Percentiles rank a stretch among this genome's conserved stretches.
Evolutionary conservation across 768 basidiomycete species (phyloP).

Genomic region (Suillus hirtellus): DNA sequence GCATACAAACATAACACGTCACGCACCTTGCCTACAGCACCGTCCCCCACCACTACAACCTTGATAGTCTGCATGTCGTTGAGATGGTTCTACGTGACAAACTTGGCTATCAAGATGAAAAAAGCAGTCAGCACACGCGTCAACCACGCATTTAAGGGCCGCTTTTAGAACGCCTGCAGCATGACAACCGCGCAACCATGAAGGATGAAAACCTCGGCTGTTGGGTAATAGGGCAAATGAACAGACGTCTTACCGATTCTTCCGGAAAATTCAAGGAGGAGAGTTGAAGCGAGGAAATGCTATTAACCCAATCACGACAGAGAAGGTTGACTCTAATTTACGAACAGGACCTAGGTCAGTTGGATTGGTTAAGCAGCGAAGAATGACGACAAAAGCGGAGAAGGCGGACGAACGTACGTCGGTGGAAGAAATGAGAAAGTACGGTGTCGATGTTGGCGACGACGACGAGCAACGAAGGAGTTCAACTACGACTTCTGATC

Average conservation of each 20-base stretch:
- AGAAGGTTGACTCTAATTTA: slow-evolving; percentile 26
- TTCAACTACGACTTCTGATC: slow-evolving; percentile 27
- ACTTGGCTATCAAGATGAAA: slow-evolving; percentile 15
- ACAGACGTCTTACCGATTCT: slow-evolving; percentile 25
- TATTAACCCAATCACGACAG: slow-evolving; percentile 30
- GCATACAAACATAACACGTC: background rate
- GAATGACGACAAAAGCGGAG: slow-evolving; percentile 7
- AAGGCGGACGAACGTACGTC: slow-evolving; percentile 21
- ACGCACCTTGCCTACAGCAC: slow-evolving; percentile 96
- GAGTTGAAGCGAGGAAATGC: slow-evolving; percentile 18
- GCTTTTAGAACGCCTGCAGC: slow-evolving; percentile 22
- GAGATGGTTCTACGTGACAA: slow-evolving; percentile 20
- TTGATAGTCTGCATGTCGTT: slow-evolving; percentile 90
- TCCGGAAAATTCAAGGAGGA: slow-evolving; percentile 21
- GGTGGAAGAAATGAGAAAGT: slow-evolving; percentile 12
- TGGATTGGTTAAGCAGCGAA: slow-evolving; percentile 10
- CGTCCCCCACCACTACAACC: slow-evolving; percentile 96
- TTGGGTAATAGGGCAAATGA: slow-evolving; percentile 11
- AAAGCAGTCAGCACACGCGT: slow-evolving; percentile 16
- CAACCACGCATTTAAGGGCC: slow-evolving; percentile 25
- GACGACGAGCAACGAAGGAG: slow-evolving; percentile 28
- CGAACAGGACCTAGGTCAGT: slow-evolving; percentile 25
- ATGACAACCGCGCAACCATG: slow-evolving; percentile 30
- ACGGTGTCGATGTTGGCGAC: slow-evolving; percentile 30
- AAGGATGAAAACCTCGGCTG: slow-evolving; percentile 21